These are phyloP conservation scores for Lasiodiplodia citricola DNA, from an alignment of 2,329 filamentous ascomycete species.

Conservation along the genomic window DNA sequence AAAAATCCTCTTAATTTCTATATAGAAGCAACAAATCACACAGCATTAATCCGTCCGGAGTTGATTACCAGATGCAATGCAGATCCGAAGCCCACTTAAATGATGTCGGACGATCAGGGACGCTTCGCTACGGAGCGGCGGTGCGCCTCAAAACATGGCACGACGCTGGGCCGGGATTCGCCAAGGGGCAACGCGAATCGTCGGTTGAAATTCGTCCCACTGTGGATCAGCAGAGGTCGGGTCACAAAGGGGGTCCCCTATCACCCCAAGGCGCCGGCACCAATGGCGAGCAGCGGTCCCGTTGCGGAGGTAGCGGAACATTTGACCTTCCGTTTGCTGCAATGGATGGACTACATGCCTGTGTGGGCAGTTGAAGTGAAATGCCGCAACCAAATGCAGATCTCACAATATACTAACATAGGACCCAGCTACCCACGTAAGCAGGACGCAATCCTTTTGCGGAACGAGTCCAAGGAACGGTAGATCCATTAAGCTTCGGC, in stretches of 20 bases:
- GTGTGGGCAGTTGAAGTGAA: neutral
- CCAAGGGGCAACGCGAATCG: constrained; percentile 10
- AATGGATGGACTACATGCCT: neutral
- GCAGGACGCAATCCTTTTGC: neutral
- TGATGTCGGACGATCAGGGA: constrained; percentile 22
- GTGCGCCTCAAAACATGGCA: constrained; percentile 23
- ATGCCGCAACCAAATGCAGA: neutral
- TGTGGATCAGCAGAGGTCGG: constrained; percentile 10
- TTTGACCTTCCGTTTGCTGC: neutral
- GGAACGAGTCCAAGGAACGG: neutral
- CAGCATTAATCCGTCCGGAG: neutral
- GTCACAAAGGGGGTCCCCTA: constrained; percentile 19
- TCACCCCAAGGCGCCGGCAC: neutral
- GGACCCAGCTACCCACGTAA: neutral
- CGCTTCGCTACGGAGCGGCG: constrained; percentile 12
- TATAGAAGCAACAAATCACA: neutral
- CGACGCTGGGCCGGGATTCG: constrained; percentile 7
- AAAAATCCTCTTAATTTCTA: constrained; percentile 8
- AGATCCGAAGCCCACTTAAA: constrained; percentile 21
- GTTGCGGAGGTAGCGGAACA: neutral
- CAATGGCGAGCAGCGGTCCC: neutral
- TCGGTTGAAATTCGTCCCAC: constrained; percentile 6
- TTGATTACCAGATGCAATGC: constrained; percentile 7
- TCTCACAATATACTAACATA: neutral
- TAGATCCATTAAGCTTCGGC: neutral